phyloP scores from a whole-genome alignment of 768 basidiomycete species.

The Lactarius vividus region DNA sequence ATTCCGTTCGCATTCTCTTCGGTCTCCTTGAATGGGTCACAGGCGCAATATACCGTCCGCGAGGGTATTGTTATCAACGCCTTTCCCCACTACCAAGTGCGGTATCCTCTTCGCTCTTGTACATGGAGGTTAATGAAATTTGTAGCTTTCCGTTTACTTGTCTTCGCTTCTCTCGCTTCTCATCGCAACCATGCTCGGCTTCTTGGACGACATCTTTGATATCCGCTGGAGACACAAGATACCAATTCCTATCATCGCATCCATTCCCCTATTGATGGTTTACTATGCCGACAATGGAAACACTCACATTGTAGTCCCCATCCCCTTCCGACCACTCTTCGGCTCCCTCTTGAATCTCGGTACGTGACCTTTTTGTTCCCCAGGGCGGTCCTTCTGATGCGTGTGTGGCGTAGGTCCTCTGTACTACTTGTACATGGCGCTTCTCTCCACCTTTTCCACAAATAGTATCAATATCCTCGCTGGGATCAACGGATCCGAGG shows the following conservation, averaged over 20 bases:
- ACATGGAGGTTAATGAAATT: background rate
- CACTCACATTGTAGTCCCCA: constrained; percentile 90
- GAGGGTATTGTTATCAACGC: constrained; percentile 67
- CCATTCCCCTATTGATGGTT: constrained; percentile 91
- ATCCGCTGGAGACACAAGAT: constrained; percentile 98
- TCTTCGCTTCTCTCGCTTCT: constrained; percentile 90
- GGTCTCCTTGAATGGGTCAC: constrained; percentile 50
- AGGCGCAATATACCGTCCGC: constrained; percentile 38
- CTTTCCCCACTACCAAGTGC: constrained; percentile 77
- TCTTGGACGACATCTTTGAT: constrained; percentile 96
- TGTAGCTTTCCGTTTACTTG: constrained; percentile 84
- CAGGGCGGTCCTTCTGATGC: constrained; percentile 10
- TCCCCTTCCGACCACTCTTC: constrained; percentile 70
- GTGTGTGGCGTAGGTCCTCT: constrained; percentile 62
- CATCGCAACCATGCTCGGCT: constrained; percentile 91
- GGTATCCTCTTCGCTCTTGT: constrained; percentile 27
- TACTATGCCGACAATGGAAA: constrained; percentile 95
- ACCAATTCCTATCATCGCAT: constrained; percentile 94
- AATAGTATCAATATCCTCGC: constrained; percentile 99
- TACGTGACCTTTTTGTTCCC: constrained; percentile 36
- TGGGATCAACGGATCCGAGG: constrained; percentile 96
- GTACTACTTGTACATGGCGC: constrained; percentile 95
- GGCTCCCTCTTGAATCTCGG: constrained; percentile 86
- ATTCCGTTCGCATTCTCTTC: constrained; percentile 94
- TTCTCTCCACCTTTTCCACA: constrained; percentile 94